Evolutionary conservation across 345 rosid species (phyloP).

Genomic region (Ceriops zippeliana): DNA sequence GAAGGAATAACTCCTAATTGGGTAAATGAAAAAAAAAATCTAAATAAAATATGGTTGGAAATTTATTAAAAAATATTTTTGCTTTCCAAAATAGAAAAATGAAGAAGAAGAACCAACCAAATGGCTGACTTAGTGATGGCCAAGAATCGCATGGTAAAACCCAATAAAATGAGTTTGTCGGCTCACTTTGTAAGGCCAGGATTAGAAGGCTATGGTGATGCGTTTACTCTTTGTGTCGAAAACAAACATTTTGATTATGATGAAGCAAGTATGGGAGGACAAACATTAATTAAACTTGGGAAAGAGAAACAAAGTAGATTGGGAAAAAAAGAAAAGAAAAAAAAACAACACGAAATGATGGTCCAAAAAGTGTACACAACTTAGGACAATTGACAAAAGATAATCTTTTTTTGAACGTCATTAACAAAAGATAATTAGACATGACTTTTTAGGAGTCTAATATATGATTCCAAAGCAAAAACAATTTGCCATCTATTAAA

Average conservation of each 20-base stretch:
- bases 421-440: slow-evolving; percentile 4
- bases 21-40: slow-evolving; percentile 17
- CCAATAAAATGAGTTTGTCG: slow-evolving; percentile 54
- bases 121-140: slow-evolving; percentile 28
- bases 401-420: background rate
- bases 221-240: slow-evolving; percentile 27
- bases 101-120: slow-evolving; percentile 21
- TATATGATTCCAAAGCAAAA: slow-evolving; percentile 18
- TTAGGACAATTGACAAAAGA: slow-evolving; percentile 1
- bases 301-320: background rate
- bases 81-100: background rate
- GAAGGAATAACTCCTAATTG: slow-evolving; percentile 43
- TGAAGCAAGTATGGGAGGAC: slow-evolving; percentile 37
- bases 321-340: background rate
- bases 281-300: slow-evolving; percentile 25
- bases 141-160: slow-evolving; percentile 41
- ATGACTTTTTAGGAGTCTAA: slow-evolving; percentile 5
- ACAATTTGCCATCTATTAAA: slow-evolving; percentile 22
- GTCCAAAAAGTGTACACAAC: slow-evolving; percentile 25
- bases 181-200: slow-evolving; percentile 42
- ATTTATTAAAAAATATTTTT: background rate
- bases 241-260: slow-evolving; percentile 37
- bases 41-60: slow-evolving; percentile 19
- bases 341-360: slow-evolving; percentile 29
- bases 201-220: slow-evolving; percentile 28